A percentile compares a stretch with the other conserved stretches of the same genome.
Evolutionary conservation across 495 filamentous ascomycete genomes (phyloP).

Genomic region (Paragyromitra xinjiangensis): DNA sequence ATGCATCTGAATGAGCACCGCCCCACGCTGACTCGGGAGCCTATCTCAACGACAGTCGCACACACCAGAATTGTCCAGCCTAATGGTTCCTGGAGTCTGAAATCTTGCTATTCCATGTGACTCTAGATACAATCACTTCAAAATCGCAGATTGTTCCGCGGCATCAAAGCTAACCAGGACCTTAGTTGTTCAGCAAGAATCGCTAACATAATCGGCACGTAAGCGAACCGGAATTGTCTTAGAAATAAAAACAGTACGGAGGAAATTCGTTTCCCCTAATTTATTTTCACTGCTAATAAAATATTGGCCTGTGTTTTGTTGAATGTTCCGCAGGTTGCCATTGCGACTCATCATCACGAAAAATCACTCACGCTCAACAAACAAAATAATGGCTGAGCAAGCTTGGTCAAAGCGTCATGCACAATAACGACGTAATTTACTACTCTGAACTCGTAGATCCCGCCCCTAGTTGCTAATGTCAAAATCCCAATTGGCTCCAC

Average conservation of each 20-base stretch:
- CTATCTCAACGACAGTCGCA: slow-evolving; percentile 52
- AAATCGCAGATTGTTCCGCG: slow-evolving; percentile 38
- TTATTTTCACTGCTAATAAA: background rate
- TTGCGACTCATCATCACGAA: slow-evolving; percentile 17
- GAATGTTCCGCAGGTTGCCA: background rate
- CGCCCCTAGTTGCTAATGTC: slow-evolving; percentile 1
- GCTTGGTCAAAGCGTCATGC: slow-evolving; percentile 32
- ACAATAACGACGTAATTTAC: slow-evolving; percentile 15
- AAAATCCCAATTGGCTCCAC: slow-evolving; percentile 16
- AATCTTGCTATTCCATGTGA: slow-evolving; percentile 21
- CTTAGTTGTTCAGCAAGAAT: slow-evolving; percentile 25
- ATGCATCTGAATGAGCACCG: slow-evolving; percentile 31
- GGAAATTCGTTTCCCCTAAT: too few relatives aligned
- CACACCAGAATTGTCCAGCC: slow-evolving; percentile 26
- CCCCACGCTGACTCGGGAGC: slow-evolving; percentile 42
- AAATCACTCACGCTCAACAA: slow-evolving; percentile 33
- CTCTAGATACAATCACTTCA: slow-evolving; percentile 9
- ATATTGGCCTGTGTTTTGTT: background rate
- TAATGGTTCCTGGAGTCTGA: slow-evolving; percentile 37
- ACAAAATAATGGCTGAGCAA: background rate
- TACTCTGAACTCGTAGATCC: slow-evolving; percentile 5
- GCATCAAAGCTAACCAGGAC: background rate
- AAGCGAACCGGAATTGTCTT: slow-evolving; percentile 1
- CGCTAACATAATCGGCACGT: background rate
- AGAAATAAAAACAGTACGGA: background rate